Evolutionary conservation across 768 basidiomycete genomes (phyloP).

Genomic region (Lactarius pseudohatsudake): DNA sequence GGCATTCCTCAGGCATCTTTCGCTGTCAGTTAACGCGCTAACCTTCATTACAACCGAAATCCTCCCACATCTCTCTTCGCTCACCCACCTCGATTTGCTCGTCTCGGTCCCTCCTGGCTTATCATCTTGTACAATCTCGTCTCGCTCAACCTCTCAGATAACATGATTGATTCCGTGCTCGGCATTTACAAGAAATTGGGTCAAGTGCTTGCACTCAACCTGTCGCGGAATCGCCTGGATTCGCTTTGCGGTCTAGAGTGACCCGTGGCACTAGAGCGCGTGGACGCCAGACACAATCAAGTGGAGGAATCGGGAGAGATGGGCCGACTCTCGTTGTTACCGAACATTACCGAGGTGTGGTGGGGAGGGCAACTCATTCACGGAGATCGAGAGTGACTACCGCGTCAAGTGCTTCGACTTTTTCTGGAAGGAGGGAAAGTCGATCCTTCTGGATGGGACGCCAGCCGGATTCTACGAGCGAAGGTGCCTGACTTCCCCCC

Average conservation of each 20-base stretch:
- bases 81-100: slow-evolving; percentile 84
- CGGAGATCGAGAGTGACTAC: slow-evolving; percentile 37
- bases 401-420: slow-evolving; percentile 77
- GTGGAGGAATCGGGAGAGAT: slow-evolving; percentile 84
- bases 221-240: slow-evolving; percentile 85
- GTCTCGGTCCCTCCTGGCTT: slow-evolving; percentile 76
- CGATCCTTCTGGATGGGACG: slow-evolving; percentile 72
- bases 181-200: slow-evolving; percentile 83
- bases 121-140: slow-evolving; percentile 72
- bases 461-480: slow-evolving; percentile 71
- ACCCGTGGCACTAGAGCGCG: slow-evolving; percentile 73
- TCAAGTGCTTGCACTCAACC: slow-evolving; percentile 74
- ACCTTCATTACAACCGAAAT: no score
- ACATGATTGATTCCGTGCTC: slow-evolving; percentile 97
- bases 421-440: slow-evolving; percentile 84
- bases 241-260: slow-evolving; percentile 95
- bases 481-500: slow-evolving; percentile 49
- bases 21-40: no score
- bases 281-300: slow-evolving; percentile 79
- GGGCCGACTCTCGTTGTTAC: slow-evolving; percentile 75
- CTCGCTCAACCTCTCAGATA: slow-evolving; percentile 91
- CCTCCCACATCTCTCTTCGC: slow-evolving; percentile 64
- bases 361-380: slow-evolving; percentile 67
- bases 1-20: slow-evolving; percentile 29
- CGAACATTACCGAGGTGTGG: slow-evolving; percentile 78